phyloP scores from a whole-genome alignment of 768 basidiomycete genomes.

The Auriscalpium orientale region DNA sequence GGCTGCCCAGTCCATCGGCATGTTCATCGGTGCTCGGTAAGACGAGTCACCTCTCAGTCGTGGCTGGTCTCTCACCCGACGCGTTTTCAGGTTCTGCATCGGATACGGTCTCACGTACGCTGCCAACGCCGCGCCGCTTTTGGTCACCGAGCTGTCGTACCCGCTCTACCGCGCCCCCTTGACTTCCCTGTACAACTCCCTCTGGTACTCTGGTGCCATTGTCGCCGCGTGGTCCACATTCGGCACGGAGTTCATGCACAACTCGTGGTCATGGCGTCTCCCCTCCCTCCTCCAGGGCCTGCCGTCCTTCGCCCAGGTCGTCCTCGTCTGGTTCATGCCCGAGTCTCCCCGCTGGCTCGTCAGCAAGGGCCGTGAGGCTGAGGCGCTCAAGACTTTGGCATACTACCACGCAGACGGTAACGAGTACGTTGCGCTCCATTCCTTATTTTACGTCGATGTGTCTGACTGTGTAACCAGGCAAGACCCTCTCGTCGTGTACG shows the following conservation, averaged over 20 bases:
- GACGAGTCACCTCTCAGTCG: not conserved
- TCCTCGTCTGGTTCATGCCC: slow-evolving; percentile 34
- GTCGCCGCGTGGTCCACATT: slow-evolving; percentile 32
- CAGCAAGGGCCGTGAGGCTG: slow-evolving; percentile 26
- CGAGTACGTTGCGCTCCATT: slow-evolving; percentile 6
- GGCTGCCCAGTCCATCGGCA: slow-evolving; percentile 30
- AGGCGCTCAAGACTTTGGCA: slow-evolving; percentile 43
- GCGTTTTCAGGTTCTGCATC: slow-evolving; percentile 25
- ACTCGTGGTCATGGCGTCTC: slow-evolving; percentile 35
- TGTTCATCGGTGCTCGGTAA: slow-evolving; percentile 38
- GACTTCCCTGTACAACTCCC: slow-evolving; percentile 37
- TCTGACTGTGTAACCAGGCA: not conserved
- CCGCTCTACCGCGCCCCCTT: slow-evolving; percentile 38
- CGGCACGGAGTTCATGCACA: slow-evolving; percentile 34
- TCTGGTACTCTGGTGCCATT: slow-evolving; percentile 35
- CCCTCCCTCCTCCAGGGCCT: slow-evolving; percentile 30
- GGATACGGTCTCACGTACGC: slow-evolving; percentile 38
- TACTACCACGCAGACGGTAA: slow-evolving; percentile 52
- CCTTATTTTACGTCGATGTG: not conserved
- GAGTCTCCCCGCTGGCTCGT: slow-evolving; percentile 30
- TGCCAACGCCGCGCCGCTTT: slow-evolving; percentile 35
- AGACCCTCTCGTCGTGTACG: slow-evolving; percentile 19
- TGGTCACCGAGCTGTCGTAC: slow-evolving; percentile 45
- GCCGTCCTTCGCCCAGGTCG: slow-evolving; percentile 29
- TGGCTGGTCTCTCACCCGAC: not conserved